Evolutionary conservation across 345 rosid genomes (phyloP).

Genomic region (Mangifera indica): DNA sequence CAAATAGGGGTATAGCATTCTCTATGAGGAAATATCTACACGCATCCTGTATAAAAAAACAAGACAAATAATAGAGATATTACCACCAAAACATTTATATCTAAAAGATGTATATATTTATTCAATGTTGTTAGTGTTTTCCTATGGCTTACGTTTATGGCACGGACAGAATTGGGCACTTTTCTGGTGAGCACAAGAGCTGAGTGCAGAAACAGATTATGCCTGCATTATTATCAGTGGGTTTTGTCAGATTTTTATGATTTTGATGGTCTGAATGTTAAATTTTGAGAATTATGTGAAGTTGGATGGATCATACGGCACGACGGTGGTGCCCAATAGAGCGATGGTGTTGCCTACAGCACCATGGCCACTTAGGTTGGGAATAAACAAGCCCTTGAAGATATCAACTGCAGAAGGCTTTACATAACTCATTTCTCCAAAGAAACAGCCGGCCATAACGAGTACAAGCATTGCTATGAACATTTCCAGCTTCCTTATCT

Average conservation of each 20-base stretch:
- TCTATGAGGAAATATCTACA: no score
- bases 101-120: neutral
- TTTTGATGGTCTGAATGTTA: no score
- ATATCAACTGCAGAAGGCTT: constrained; percentile 46
- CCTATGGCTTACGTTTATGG: constrained; percentile 41
- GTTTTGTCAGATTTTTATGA: no score
- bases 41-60: constrained; percentile 38
- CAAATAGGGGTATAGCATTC: constrained; percentile 56
- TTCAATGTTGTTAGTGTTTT: neutral
- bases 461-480: constrained; percentile 40
- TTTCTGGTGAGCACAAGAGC: constrained; percentile 48
- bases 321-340: constrained; percentile 47
- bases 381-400: constrained; percentile 47
- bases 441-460: constrained; percentile 45
- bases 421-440: no score
- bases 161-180: constrained; percentile 46
- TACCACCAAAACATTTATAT: neutral
- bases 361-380: constrained; percentile 38
- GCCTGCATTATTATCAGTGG: constrained; percentile 25
- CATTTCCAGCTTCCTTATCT: constrained; percentile 53
- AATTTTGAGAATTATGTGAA: no score
- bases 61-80: neutral
- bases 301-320: constrained; percentile 38
- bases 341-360: constrained; percentile 48
- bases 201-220: constrained; percentile 52